Conservation (phyloP, 2,329 filamentous ascomycete species). For the Penicillium sp. region DNA sequence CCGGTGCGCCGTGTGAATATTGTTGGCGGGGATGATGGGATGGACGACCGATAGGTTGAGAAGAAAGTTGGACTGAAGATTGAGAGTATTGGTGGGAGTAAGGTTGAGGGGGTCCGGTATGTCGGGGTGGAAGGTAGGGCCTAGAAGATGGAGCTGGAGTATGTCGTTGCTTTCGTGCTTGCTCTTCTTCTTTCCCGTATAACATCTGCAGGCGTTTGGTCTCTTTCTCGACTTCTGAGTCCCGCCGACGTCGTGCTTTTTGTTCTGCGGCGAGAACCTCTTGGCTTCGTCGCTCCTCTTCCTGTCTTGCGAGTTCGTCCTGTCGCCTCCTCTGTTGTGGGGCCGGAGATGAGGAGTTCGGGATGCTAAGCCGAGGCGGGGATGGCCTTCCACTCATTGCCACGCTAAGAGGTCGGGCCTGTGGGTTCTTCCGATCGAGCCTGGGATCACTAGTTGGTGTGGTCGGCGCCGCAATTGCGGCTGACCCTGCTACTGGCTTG, state of each 20-base stretch:
- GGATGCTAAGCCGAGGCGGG: conserved; percentile 12
- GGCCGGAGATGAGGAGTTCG: conserved; percentile 13
- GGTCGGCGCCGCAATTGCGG: not conserved
- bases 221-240: conserved; percentile 68
- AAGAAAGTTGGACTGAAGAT: conserved; percentile 24
- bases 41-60: conserved; percentile 9
- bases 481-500: not conserved
- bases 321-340: conserved; percentile 27
- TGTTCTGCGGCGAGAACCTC: conserved; percentile 51
- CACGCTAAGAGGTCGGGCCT: conserved; percentile 10
- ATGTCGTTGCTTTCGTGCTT: conserved; percentile 26
- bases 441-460: not conserved
- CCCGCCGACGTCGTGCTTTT: conserved; percentile 42
- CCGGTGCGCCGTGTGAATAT: conserved; percentile 10
- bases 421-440: not conserved
- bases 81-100: conserved; percentile 20
- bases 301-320: conserved; percentile 47
- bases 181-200: conserved; percentile 52
- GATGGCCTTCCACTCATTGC: conserved; percentile 15
- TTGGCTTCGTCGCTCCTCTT: conserved; percentile 53
- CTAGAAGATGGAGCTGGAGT: conserved; percentile 11
- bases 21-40: conserved; percentile 19
- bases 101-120: conserved; percentile 16
- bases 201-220: conserved; percentile 67
- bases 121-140: conserved; percentile 22